These are phyloP conservation scores for Hortaea werneckii DNA, from an alignment of 2,329 filamentous ascomycete genomes.

Conservation along the genomic window DNA sequence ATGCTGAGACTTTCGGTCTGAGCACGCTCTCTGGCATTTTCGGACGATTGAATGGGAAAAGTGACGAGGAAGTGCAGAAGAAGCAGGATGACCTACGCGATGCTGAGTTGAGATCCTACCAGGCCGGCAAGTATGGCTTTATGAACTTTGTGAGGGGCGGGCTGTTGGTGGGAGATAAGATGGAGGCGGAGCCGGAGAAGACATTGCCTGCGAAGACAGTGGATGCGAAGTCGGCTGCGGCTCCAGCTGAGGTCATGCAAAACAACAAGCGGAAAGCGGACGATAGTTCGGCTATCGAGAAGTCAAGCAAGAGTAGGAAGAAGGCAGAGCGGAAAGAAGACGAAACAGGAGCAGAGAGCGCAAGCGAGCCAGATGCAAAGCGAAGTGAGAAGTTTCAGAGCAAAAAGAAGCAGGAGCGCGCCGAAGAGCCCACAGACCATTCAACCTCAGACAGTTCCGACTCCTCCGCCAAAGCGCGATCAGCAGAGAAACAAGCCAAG, in stretches of 20 bases:
- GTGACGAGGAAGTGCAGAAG: slow-evolving; percentile 58
- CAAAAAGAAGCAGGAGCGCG: slow-evolving; percentile 23
- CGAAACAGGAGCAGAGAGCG: neutral
- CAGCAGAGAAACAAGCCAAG: slow-evolving; percentile 5
- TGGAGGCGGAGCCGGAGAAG: slow-evolving; percentile 25
- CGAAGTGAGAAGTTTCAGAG: slow-evolving; percentile 6
- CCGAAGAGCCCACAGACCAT: slow-evolving; percentile 9
- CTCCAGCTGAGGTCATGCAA: slow-evolving; percentile 29
- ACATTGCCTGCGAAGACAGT: slow-evolving; percentile 8
- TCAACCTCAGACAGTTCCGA: slow-evolving; percentile 3
- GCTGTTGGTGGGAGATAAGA: slow-evolving; percentile 51
- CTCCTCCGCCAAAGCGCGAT: neutral
- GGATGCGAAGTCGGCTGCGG: slow-evolving; percentile 33
- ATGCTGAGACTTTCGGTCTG: slow-evolving; percentile 66
- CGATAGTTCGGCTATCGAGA: slow-evolving; percentile 5
- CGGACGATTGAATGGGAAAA: slow-evolving; percentile 81
- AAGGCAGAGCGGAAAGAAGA: neutral
- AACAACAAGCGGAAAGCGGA: slow-evolving; percentile 33
- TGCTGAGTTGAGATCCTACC: slow-evolving; percentile 61
- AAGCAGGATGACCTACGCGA: slow-evolving; percentile 60
- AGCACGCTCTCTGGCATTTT: slow-evolving; percentile 79
- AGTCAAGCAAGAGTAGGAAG: slow-evolving; percentile 24
- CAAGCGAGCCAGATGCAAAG: neutral
- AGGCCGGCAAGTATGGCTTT: slow-evolving; percentile 63
- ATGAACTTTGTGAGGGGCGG: slow-evolving; percentile 88